A percentile compares a stretch with the other conserved stretches of the same genome.
These are phyloP conservation scores for Bolboschoenoplectus hybrid DNA, from an alignment of 202 grass and related monocot genomes.

Conservation along the genomic window DNA sequence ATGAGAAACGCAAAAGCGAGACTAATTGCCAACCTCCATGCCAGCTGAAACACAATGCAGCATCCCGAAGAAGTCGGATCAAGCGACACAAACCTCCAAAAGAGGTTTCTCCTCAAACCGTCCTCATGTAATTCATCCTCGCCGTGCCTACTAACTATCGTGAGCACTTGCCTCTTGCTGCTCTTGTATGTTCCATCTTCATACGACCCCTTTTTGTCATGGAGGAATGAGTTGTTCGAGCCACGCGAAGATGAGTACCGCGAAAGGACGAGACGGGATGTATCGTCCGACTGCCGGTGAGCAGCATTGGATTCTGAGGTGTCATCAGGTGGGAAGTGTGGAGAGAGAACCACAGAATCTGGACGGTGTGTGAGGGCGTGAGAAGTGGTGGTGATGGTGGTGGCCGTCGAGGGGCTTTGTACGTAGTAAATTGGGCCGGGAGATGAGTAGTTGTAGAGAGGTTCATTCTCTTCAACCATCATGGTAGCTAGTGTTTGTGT, in stretches of 20 bases:
- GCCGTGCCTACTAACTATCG: slow-evolving; percentile 46
- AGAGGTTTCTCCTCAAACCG: slow-evolving; percentile 38
- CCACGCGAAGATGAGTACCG: slow-evolving; percentile 89
- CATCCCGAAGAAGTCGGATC: slow-evolving; percentile 64
- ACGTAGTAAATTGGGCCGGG: slow-evolving; percentile 78
- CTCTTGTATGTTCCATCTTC: not conserved
- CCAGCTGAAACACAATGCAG: slow-evolving; percentile 76
- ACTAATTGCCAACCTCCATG: slow-evolving; percentile 65
- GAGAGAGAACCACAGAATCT: slow-evolving; percentile 50
- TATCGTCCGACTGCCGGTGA: slow-evolving; percentile 46
- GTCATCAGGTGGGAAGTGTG: slow-evolving; percentile 35
- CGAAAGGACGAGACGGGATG: slow-evolving; percentile 69
- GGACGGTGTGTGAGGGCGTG: slow-evolving; percentile 59
- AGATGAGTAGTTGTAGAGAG: slow-evolving; percentile 66
- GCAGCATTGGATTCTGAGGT: not conserved
- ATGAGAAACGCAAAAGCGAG: slow-evolving; percentile 63
- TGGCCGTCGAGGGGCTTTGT: slow-evolving; percentile 82
- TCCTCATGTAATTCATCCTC: slow-evolving; percentile 21
- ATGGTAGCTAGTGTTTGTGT: not conserved
- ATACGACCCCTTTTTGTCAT: slow-evolving; percentile 46
- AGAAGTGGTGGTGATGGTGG: slow-evolving; percentile 60
- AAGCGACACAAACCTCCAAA: slow-evolving; percentile 71
- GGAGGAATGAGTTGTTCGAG: slow-evolving; percentile 82
- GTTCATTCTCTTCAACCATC: slow-evolving; percentile 67
- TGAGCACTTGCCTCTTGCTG: slow-evolving; percentile 46